Base-by-base conservation (phyloP, 805 yeast species). In the Schwanniomyces polymorphus region DNA sequence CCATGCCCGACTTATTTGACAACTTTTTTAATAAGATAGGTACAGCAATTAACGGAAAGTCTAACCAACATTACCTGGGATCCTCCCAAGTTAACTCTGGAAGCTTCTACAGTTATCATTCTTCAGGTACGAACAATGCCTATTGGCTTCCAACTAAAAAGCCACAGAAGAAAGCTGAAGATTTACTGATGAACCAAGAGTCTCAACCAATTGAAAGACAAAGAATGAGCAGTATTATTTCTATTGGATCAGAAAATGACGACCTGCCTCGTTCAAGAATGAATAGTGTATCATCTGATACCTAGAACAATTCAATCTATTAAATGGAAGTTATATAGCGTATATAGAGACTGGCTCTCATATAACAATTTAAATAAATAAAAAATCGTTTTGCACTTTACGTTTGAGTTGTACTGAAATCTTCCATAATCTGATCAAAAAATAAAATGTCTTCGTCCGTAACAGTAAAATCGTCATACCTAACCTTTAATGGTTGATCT, bases 11-110 rank as follows among this genome's bases (percentile, higher is more conserved):
- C 55, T 55, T 72, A 51, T 72, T 72, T 50, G 77, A 72, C 45
- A 69, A 70, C 49, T 60, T 72, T 37, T 70, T 70, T 45, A 59
- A 56, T 27, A 66, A 62, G 37, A 56, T 71, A 23, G 58, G 65
- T 29, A 51, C 66, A 16, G 58, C 64, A 26, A 44, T 70, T 26
- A 62, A 61, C 46, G 75, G 75, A 16, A 67, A 67, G 42, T 52
- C 72, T 27, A 57, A 54, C 9, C 60, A 56, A 17, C 67, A 63
- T 41, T 67, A 70, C 49, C 58, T 62, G 14, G 65, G 66, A 28
- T 43, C 62, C 11, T 50, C 63, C 3, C 74, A 64, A 45, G 75
- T 70, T 10, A 72, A 71, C 45, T 53, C 70, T 5, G 77, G 77
- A 2, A 54, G 54, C 3, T 70, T 55, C 47, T 71, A 71, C 48